Base-by-base conservation (phyloP, 331 rosid species). In the Spiraea crenata region DNA sequence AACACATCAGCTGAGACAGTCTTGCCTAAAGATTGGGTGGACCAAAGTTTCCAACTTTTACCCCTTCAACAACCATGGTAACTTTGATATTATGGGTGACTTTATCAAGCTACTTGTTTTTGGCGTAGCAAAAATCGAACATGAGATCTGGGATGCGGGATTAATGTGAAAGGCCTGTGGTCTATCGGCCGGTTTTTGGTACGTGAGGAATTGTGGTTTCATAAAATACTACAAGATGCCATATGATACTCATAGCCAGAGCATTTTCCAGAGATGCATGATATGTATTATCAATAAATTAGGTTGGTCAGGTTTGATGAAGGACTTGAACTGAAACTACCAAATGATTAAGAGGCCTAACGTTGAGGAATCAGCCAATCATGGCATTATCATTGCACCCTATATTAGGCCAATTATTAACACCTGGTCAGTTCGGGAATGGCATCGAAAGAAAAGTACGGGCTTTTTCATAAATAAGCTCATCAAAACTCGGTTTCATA, bases 1-100 rank as follows among this genome's bases (percentile, higher is more conserved):
- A 62, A 42, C 55, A 66, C 57, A 65, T 61, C 60, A 66, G 72
- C 63, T 10, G 73, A 76, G 83, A 82, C 80, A 78, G 64, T 41
- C 71, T 52, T 64, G 79, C 73, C 72, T 70, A 19, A 50, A 42
- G 75, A 50, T 63, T 69, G 61, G 70, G 65, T 69, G 79, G 75
- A 64, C 82, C 71, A 56, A 45, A 63, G 49, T 58, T 57, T 57
- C n/a, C 35, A 11, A 68, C 41, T 69, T 77, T 81, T 84, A 77
- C 85, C 61, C 66, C 57, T 63, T 81, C 78, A 42, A 7, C 78
- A 42, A 7, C 6, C 6, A 42, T 42, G 31, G 31, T 25, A 25
- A 25, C 31, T 25, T 25, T 25, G 31, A 25, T 25, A 25, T 25
- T 25, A 25, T 25, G 31, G 31, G 31, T 25, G 2, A 25, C 2